These are phyloP conservation scores for Brassica balearica DNA, from an alignment of 441 rosid genomes.

Conservation along the genomic window DNA sequence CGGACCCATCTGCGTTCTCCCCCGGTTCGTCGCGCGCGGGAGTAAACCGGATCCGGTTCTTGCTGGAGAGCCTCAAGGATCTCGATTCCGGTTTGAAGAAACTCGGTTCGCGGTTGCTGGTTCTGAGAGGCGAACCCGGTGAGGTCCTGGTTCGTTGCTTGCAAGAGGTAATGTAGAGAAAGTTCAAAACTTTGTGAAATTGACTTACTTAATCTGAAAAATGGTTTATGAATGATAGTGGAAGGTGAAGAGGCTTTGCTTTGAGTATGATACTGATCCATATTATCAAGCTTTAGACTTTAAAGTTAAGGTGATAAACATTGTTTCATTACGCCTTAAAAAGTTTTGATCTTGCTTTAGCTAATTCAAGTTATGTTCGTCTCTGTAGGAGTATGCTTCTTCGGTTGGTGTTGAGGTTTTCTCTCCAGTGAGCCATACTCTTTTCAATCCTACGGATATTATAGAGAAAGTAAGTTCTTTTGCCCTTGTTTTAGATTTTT, in stretches of 20 bases:
- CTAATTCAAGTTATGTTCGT: slow-evolving; percentile 17
- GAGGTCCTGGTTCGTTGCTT: slow-evolving; percentile 76
- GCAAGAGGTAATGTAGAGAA: slow-evolving; percentile 55
- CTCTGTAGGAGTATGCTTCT: slow-evolving; percentile 65
- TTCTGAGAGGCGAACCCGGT: slow-evolving; percentile 77
- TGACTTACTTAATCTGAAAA: not conserved
- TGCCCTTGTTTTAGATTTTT: not conserved
- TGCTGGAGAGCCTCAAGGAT: slow-evolving; percentile 88
- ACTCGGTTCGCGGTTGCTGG: slow-evolving; percentile 76
- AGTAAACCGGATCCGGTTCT: slow-evolving; percentile 82
- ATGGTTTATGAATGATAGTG: slow-evolving; percentile 54
- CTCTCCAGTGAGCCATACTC: slow-evolving; percentile 92
- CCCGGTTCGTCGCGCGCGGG: slow-evolving; percentile 83
- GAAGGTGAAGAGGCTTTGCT: slow-evolving; percentile 81
- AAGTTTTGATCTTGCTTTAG: slow-evolving; percentile 28
- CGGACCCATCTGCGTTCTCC: slow-evolving; percentile 71
- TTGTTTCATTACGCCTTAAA: not conserved
- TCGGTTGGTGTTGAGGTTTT: slow-evolving; percentile 74
- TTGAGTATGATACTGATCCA: slow-evolving; percentile 87
- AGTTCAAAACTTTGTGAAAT: slow-evolving; percentile 1
- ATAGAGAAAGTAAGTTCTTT: slow-evolving; percentile 59
- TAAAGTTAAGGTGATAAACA: slow-evolving; percentile 59
- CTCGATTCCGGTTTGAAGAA: slow-evolving; percentile 74
- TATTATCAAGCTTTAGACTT: slow-evolving; percentile 80
- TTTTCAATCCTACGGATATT: slow-evolving; percentile 77